Evolutionary conservation across 2,329 filamentous ascomycete species (phyloP), one percentile per base, ranked within the genome.

Genomic region (Aureobasidium melanogenum): DNA sequence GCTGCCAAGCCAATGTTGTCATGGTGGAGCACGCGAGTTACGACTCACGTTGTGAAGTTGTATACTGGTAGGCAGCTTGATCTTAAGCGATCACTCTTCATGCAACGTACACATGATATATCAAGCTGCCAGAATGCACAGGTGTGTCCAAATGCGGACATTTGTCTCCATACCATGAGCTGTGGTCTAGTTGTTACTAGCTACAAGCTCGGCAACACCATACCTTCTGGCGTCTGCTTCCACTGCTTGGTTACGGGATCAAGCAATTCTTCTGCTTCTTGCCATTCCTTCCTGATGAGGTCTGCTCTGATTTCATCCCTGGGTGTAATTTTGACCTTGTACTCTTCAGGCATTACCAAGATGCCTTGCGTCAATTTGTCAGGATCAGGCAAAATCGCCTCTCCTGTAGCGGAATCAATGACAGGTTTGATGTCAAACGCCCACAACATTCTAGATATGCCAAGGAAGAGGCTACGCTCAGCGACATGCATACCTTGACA

Each of bases 401-500:
- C 67, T 0, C 76, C 75, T 1, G 66, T 43, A 0, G 30, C 64
- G 34, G 55, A 41, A 62, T 74, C 72, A 14, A 66, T 64, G 1
- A 68, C 61, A 12, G 63, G 43, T 7, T 19, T 46, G 17, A 64
- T 62, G 17, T 69, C 65, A 52, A 65, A 81, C 0, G 74, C 77
- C 78, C 80, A 82, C 36, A 81, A 67, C 30, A 82, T 72, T 3
- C 78, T 73, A 5, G 79, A 73, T 34, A 82, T 76, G 14, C 69
- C 75, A 14, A 82, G 70, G 65, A 79, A 81, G 17, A 83, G 65
- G 12, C 73, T 75, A 7, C 76, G 76, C 63, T 80, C 77, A 0
- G 80, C 80, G 2, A 85, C 73, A 57, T 83, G 79, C 32, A 82
- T 80, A 0, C 83, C 84, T 2, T 79, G 82, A 68, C 84, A 86